Evolutionary conservation across 306 rosid species (phyloP).

Genomic region (Cercis canadensis): DNA sequence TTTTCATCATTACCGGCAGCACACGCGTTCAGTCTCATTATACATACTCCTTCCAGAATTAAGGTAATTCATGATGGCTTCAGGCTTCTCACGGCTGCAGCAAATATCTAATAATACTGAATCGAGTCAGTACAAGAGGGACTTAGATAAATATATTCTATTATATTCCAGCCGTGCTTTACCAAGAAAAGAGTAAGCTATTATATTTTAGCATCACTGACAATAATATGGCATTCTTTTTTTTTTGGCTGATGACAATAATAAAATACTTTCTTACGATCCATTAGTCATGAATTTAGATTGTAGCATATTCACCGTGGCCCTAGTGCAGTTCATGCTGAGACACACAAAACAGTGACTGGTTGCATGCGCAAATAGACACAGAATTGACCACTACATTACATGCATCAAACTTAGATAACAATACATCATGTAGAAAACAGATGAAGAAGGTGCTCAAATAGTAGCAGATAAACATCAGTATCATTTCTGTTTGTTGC

Average conservation of each 20-base stretch:
- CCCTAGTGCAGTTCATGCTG: too few species aligned
- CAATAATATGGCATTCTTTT: too few species aligned
- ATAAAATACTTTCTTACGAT: too few species aligned
- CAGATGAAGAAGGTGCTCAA: background rate
- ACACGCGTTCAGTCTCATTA: conserved; percentile 20
- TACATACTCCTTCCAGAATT: conserved; percentile 30
- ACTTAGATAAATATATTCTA: background rate
- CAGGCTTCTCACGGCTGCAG: conserved; percentile 55
- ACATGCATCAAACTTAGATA: too few species aligned
- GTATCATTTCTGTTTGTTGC: background rate
- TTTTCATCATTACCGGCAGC: background rate
- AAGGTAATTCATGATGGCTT: conserved; percentile 40
- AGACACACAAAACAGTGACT: too few species aligned
- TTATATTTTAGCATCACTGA: too few species aligned
- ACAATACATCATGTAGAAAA: background rate
- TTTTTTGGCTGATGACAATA: too few species aligned
- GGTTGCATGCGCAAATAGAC: too few species aligned
- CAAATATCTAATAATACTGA: conserved; percentile 46
- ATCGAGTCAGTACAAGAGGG: background rate
- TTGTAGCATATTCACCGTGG: too few species aligned
- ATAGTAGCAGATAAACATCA: background rate
- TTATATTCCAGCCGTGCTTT: conserved; percentile 11
- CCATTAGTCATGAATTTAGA: too few species aligned
- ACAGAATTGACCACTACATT: background rate
- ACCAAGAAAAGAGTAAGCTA: background rate